Evolutionary conservation across 1,284 basidiomycete genomes (phyloP).

Genomic region (Phlebopus sp.): DNA sequence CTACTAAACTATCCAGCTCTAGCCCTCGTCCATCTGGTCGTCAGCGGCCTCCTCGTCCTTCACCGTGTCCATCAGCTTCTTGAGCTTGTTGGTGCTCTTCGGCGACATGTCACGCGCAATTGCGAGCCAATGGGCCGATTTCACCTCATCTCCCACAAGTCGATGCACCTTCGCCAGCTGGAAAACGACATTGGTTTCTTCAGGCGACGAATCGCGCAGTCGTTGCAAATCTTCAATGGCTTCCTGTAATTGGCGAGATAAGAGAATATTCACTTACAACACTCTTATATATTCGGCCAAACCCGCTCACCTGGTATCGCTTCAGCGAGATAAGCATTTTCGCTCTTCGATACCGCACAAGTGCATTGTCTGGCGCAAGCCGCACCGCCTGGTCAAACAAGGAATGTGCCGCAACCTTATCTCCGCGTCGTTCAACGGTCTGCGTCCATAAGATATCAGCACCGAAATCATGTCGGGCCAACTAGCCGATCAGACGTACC

Average conservation of each 20-base stretch:
- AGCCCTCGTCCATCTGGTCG: slow-evolving; percentile 75
- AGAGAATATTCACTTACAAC: slow-evolving; percentile 28
- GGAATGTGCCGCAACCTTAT: slow-evolving; percentile 69
- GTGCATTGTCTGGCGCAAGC: slow-evolving; percentile 77
- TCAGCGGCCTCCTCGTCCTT: slow-evolving; percentile 59
- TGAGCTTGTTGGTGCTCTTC: slow-evolving; percentile 73
- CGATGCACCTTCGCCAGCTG: slow-evolving; percentile 91
- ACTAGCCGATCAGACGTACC: slow-evolving; percentile 44
- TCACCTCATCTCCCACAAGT: slow-evolving; percentile 71
- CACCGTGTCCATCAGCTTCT: slow-evolving; percentile 69
- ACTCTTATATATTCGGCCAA: slow-evolving; percentile 12
- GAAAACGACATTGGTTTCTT: slow-evolving; percentile 94
- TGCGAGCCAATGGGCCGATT: slow-evolving; percentile 80
- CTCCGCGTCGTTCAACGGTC: slow-evolving; percentile 80
- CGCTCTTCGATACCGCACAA: slow-evolving; percentile 88
- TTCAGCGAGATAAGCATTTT: slow-evolving; percentile 83
- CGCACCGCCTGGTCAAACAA: slow-evolving; percentile 78
- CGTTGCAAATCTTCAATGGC: slow-evolving; percentile 79
- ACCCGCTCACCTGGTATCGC: slow-evolving; percentile 70
- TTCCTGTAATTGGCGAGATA: slow-evolving; percentile 47
- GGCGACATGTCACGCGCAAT: slow-evolving; percentile 84
- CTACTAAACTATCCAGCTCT: no score
- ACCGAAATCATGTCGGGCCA: slow-evolving; percentile 23
- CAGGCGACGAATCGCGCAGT: slow-evolving; percentile 77
- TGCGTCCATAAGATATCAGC: slow-evolving; percentile 32